phyloP scores from a whole-genome alignment of 2,329 filamentous ascomycete species.

The Corniculantispora saksenae region DNA sequence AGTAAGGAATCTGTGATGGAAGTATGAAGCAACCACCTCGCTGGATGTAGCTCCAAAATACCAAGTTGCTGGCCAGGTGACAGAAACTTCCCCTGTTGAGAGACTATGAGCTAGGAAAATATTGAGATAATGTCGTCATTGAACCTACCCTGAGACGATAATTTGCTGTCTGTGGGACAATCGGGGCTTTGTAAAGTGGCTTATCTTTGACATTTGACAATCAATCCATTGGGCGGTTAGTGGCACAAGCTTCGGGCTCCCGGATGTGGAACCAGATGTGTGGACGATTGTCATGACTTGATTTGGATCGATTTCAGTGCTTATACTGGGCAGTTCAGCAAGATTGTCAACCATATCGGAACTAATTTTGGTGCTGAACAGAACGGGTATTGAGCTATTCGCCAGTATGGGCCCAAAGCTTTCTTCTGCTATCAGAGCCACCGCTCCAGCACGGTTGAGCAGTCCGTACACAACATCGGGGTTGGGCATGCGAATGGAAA shows the following conservation, averaged over 20 bases:
- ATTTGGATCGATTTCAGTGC: background rate
- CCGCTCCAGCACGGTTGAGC: slow-evolving; percentile 13
- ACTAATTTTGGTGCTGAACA: background rate
- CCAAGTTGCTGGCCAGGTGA: slow-evolving; percentile 1
- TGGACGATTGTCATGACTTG: background rate
- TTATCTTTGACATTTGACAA: background rate
- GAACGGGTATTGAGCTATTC: slow-evolving; percentile 15
- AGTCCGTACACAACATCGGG: slow-evolving; percentile 25
- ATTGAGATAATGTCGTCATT: background rate
- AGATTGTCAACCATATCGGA: background rate
- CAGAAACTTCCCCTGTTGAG: background rate
- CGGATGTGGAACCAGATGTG: background rate
- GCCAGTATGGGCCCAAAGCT: background rate
- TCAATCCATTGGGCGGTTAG: background rate
- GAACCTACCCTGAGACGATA: background rate
- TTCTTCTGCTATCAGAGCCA: slow-evolving; percentile 22
- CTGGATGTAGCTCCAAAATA: background rate
- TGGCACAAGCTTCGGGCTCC: background rate
- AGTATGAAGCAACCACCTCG: background rate
- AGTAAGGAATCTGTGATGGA: background rate
- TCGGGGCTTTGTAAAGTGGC: background rate
- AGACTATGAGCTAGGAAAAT: background rate
- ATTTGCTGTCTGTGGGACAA: background rate
- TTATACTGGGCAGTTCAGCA: background rate
- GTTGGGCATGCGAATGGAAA: slow-evolving; percentile 24